These are phyloP conservation scores for Myxozyma kluyveri DNA, from an alignment of 805 yeast species.

Conservation along the genomic window DNA sequence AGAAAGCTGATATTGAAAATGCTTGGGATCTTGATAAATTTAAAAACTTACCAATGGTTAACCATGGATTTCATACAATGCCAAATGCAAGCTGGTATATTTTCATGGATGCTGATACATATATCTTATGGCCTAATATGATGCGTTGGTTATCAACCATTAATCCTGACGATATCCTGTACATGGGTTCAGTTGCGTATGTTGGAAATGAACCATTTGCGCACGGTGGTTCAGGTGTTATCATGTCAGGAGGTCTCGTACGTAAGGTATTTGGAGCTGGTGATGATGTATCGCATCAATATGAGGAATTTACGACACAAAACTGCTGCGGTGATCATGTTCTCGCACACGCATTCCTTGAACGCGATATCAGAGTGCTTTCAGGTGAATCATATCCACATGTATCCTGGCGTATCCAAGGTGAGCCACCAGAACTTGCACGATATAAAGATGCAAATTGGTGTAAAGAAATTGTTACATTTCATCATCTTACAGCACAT, in stretches of 20 bases:
- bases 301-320: slow-evolving; percentile 27
- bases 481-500: slow-evolving; percentile 36
- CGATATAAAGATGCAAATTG: slow-evolving; percentile 24
- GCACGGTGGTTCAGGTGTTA: slow-evolving; percentile 43
- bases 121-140: slow-evolving; percentile 35
- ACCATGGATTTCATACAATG: slow-evolving; percentile 36
- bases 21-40: slow-evolving; percentile 41
- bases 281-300: slow-evolving; percentile 27
- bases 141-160: slow-evolving; percentile 28
- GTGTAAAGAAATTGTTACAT: slow-evolving; percentile 38
- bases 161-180: slow-evolving; percentile 35
- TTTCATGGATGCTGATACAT: slow-evolving; percentile 40
- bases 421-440: slow-evolving; percentile 33
- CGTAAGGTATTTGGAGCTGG: slow-evolving; percentile 31
- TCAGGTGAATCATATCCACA: slow-evolving; percentile 24
- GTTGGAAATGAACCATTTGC: slow-evolving; percentile 35
- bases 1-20: slow-evolving; percentile 13
- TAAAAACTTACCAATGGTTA: slow-evolving; percentile 41
- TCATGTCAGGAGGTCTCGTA: slow-evolving; percentile 38
- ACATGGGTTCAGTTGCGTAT: slow-evolving; percentile 37
- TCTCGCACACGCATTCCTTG: slow-evolving; percentile 33
- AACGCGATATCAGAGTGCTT: slow-evolving; percentile 20
- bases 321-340: slow-evolving; percentile 42
- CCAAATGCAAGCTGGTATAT: slow-evolving; percentile 39
- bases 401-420: slow-evolving; percentile 36